Evolutionary conservation across 1,284 basidiomycete species (phyloP), one percentile per base, ranked within the genome.

Genomic region (Pascua guehoae): DNA sequence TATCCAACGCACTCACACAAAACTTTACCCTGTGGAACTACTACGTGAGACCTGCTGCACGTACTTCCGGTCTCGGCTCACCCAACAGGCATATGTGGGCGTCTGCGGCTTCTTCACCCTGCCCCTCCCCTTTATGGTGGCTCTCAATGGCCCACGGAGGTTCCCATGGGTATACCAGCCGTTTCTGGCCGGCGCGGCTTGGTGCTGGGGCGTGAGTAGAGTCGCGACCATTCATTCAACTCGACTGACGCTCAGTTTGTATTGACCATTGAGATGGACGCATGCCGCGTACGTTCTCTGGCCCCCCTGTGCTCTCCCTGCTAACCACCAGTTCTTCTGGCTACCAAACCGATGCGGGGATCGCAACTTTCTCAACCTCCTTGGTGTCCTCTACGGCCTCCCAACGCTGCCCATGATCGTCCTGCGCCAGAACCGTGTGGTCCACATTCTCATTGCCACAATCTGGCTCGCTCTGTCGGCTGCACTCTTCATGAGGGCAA

Each of bases 361-460:
- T 4, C 49, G 54, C 18, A 24, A 18, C n/a, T 53, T 50, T 17
- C 32, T 57, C 15, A 41, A 57, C 48, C 32, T 58, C 18, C 53
- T 55, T 41, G 53, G 50, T 0, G 38, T 48, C 8, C 44, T 55
- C 12, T 57, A 53, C 62, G 88, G 85, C 12, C 73, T 88, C 18
- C 88, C 88, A 66, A 86, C 85, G 0, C 84, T 92, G 43, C 88
- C 84, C 1, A 74, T 92, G 10, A 88, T 92, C 67, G 88, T 88
- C 3, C 72, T 92, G 53, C 84, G 85, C 63, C 77, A 87, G 65
- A 83, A 86, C 57, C 81, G 90, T 17, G 74, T 88, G 42, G 81
- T 84, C n/a, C 86, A 86, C 1, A 76, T 85, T 46, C 53, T 85
- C 38, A 86, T 85, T 9, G 83, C 85, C 0, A 49, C 82, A 9